phyloP scores from a whole-genome alignment of 805 yeast genomes.

The Dipodascus geniculatus region DNA sequence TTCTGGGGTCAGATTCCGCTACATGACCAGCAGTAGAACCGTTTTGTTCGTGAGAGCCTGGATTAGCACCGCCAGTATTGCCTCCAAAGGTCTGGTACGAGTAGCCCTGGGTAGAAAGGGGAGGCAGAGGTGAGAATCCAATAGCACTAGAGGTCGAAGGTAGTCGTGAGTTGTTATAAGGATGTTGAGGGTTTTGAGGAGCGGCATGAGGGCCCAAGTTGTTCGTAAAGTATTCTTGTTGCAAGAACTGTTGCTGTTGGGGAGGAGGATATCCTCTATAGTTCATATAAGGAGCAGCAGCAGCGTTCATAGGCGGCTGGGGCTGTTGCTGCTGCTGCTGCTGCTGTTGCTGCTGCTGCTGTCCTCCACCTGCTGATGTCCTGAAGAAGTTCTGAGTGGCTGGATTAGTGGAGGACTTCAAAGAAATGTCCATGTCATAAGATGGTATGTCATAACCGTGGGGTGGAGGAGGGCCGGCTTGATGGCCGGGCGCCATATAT shows the following conservation, averaged over 20 bases:
- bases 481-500: conserved; percentile 8
- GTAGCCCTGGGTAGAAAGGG: conserved; percentile 9
- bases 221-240: background rate
- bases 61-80: background rate
- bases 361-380: background rate
- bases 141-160: conserved; percentile 1
- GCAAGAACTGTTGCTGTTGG: conserved; percentile 2
- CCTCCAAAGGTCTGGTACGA: conserved; percentile 6
- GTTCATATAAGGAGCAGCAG: background rate
- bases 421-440: conserved; percentile 9
- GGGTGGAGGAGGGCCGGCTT: conserved; percentile 6
- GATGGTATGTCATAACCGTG: conserved; percentile 6
- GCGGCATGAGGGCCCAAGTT: conserved; percentile 2
- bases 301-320: conserved; percentile 1
- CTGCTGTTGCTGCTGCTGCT: conserved; percentile 3
- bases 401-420: conserved; percentile 4
- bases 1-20: conserved; percentile 13
- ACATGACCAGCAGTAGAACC: conserved; percentile 5
- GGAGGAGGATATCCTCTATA: conserved; percentile 1
- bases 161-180: conserved; percentile 3
- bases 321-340: conserved; percentile 6
- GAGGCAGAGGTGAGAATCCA: conserved; percentile 12
- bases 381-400: conserved; percentile 1
- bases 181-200: conserved; percentile 4
- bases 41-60: conserved; percentile 8